Base-by-base conservation (phyloP, 768 basidiomycete species). In the Suillus luteus region DNA sequence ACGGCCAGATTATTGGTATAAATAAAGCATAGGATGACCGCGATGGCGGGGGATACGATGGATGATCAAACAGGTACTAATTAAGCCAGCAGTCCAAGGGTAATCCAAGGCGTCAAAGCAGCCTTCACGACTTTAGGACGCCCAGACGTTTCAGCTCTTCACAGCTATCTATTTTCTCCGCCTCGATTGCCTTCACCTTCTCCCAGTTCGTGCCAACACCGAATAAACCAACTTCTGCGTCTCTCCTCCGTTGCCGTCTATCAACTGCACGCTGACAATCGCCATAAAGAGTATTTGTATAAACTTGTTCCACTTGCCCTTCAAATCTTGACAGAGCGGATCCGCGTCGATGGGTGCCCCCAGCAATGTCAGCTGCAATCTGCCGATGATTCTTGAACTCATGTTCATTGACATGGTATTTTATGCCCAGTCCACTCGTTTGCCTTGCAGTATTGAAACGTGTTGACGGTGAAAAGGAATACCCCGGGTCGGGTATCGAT, bases 131-230 rank as follows among this genome's bases (percentile, higher is more conserved):
- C 69, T 78, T 77, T 65, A 88, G 67, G 46, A 89, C 70, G 7
- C 89, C 87, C 70, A 90, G 72, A 72, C 79, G 76, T 75, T 80
- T 87, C 71, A 96, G 78, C 76, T 88, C 87, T 65, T 94, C 91
- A 72, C 96, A 98, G 69, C 85, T 88, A 64, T 83, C 82, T 55
- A 94, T 81, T 43, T 80, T 83, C 79, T 95, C 90, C 37, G 76
- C 77, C 58, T 91, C 84, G 60, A 97, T 90, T 67, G 77, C 75
- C 73, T 82, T 81, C 64, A 99, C 90, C 77, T 93, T 92, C 38
- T 94, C 90, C 91, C 92, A 94, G 73, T 99, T 92, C 12, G 94
- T 92, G 37, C 95, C 93, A 61, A 97, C 80, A 6, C 96, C 96
- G 74, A 98, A 95, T 65, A 97, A 75, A 5, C 96, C 96, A 44